Conservation (phyloP, 306 rosid genomes). For the Albizia julibrissin region DNA sequence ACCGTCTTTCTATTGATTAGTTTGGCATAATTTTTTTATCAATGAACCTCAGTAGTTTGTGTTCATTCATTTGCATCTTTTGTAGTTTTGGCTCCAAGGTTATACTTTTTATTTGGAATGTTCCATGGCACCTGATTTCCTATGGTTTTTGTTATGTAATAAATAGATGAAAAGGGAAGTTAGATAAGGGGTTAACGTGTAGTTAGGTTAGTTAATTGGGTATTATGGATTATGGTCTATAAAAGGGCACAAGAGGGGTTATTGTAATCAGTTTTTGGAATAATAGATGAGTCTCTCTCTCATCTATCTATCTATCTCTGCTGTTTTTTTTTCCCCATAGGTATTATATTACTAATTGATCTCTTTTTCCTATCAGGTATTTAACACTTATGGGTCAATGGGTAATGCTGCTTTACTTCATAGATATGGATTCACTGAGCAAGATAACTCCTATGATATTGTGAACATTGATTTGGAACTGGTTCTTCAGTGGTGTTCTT, state of each 20-base stretch:
- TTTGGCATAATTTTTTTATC: neutral
- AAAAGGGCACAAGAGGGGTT: neutral
- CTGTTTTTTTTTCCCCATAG: neutral
- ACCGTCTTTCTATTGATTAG: neutral
- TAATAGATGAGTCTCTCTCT: neutral
- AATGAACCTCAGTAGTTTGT: neutral
- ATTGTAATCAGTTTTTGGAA: neutral
- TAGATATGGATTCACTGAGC: slow-evolving; percentile 91
- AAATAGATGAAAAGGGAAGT: neutral
- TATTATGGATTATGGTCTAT: neutral
- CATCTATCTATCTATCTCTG: neutral
- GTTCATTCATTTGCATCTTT: slow-evolving; percentile 4
- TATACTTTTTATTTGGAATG: slow-evolving; percentile 5
- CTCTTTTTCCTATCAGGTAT: slow-evolving; percentile 55
- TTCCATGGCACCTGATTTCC: slow-evolving; percentile 1
- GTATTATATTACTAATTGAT: neutral
- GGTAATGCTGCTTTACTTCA: slow-evolving; percentile 96
- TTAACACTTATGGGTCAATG: slow-evolving; percentile 78
- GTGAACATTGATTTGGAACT: slow-evolving; percentile 83
- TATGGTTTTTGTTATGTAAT: slow-evolving; percentile 5
- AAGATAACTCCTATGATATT: slow-evolving; percentile 69
- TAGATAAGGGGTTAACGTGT: neutral
- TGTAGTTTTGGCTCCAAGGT: neutral
- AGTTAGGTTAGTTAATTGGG: neutral
- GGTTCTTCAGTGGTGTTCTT: slow-evolving; percentile 68